phyloP scores from a whole-genome alignment of 106 monocot genomes.

The Narthecium ossifragum region DNA sequence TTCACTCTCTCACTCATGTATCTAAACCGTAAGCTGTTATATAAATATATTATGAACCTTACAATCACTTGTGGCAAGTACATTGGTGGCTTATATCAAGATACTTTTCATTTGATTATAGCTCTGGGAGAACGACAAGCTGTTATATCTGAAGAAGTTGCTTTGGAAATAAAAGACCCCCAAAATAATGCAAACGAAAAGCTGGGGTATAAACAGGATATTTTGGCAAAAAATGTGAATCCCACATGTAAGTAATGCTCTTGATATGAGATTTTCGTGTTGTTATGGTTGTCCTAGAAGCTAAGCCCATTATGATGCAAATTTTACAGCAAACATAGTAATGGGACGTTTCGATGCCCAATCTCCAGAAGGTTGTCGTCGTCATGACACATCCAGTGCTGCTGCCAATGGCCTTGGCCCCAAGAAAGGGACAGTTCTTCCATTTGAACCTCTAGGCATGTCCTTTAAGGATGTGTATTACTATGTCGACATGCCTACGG shows the following conservation, averaged over 20 bases:
- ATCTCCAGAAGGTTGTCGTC: too few species aligned
- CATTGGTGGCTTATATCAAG: too few species aligned
- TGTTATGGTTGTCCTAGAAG: too few species aligned
- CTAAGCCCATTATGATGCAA: not conserved
- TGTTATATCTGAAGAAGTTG: constrained; percentile 41
- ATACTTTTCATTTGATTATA: constrained; percentile 12
- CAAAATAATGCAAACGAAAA: not conserved
- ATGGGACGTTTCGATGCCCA: too few species aligned
- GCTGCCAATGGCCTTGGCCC: not conserved
- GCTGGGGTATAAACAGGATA: too few species aligned
- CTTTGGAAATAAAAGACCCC: not conserved
- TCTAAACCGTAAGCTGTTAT: constrained; percentile 43
- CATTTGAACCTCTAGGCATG: constrained; percentile 59
- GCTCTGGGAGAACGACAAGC: constrained; percentile 47
- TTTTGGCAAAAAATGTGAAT: too few species aligned
- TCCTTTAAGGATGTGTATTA: constrained; percentile 58
- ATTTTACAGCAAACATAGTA: not conserved
- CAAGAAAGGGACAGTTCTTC: constrained; percentile 63
- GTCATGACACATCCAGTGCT: too few species aligned
- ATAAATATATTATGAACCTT: too few species aligned
- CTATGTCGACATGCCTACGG: constrained; percentile 72
- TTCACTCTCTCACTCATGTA: constrained; percentile 32
- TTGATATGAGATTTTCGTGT: too few species aligned
- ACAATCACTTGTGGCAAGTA: too few species aligned
- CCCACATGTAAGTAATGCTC: too few species aligned